Evolutionary conservation across 208 protist species (phyloP).

Genomic region (Crithidia acanthocephali): DNA sequence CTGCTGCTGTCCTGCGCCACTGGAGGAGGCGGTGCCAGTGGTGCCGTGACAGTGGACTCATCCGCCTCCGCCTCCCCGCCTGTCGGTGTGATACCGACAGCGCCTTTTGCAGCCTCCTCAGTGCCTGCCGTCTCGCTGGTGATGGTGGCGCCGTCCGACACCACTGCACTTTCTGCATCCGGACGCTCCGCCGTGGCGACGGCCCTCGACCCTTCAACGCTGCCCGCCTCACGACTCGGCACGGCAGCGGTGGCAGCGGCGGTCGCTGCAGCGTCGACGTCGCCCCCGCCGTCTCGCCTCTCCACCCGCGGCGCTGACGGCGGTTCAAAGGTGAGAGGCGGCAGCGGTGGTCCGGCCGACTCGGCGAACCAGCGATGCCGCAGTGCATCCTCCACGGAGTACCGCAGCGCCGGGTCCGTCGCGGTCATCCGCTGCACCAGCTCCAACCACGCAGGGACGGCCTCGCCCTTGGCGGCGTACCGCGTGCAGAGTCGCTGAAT

Average conservation of each 20-base stretch:
- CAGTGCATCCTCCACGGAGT: conserved; percentile 63
- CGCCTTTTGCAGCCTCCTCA: not conserved
- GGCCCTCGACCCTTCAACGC: no score
- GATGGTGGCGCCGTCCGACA: not conserved
- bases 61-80: not conserved
- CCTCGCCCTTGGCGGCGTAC: conserved; percentile 14
- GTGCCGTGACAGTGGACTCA: no score
- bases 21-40: not conserved
- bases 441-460: conserved; percentile 44
- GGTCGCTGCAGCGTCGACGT: not conserved
- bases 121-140: not conserved
- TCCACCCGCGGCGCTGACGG: no score
- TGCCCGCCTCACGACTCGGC: no score
- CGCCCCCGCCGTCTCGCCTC: not conserved
- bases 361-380: conserved; percentile 63
- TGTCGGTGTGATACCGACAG: no score
- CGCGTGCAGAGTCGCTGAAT: conserved; percentile 29
- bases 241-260: not conserved
- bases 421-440: conserved; percentile 69
- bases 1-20: not conserved
- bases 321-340: conserved; percentile 29
- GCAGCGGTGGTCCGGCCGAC: conserved; percentile 17
- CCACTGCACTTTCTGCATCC: not conserved
- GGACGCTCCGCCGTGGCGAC: no score
- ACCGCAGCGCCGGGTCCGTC: conserved; percentile 51